A percentile compares a stretch with the other conserved stretches of the same genome.
phyloP scores from a whole-genome alignment of 106 monocot genomes.

The Acanthochlamys bracteata region DNA sequence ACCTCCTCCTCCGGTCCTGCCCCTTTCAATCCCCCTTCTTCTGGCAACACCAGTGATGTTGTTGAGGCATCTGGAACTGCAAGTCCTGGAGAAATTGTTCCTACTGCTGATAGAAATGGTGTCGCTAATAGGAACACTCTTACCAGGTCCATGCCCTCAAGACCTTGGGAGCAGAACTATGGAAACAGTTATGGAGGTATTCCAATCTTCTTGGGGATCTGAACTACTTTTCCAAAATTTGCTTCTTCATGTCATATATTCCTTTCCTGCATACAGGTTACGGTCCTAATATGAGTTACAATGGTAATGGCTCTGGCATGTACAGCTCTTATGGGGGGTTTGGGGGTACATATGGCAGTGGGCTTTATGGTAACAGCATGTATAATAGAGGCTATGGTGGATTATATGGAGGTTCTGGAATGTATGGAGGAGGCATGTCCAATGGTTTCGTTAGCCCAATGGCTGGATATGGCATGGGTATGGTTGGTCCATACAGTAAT shows the following conservation, averaged over 20 bases:
- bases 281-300: slow-evolving; percentile 41
- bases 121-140: slow-evolving; percentile 25
- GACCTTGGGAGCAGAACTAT: slow-evolving; percentile 89
- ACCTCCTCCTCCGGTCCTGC: slow-evolving; percentile 51
- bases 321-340: slow-evolving; percentile 41
- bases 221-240: neutral
- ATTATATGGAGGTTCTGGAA: slow-evolving; percentile 26
- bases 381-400: slow-evolving; percentile 38
- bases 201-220: neutral
- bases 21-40: slow-evolving; percentile 83
- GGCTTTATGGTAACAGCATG: slow-evolving; percentile 58
- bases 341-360: slow-evolving; percentile 50
- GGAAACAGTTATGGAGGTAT: slow-evolving; percentile 74
- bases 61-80: slow-evolving; percentile 93
- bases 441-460: slow-evolving; percentile 41
- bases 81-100: slow-evolving; percentile 77
- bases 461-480: slow-evolving; percentile 45
- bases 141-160: slow-evolving; percentile 57
- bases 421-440: slow-evolving; percentile 58
- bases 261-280: slow-evolving; percentile 25
- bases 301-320: slow-evolving; percentile 41
- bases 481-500: slow-evolving; percentile 62
- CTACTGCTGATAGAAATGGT: slow-evolving; percentile 23
- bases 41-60: slow-evolving; percentile 73
- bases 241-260: neutral